Evolutionary conservation across 495 filamentous ascomycete species (phyloP), one percentile per base, ranked within the genome.

Genomic region (Rhizodiscina lignyota): DNA sequence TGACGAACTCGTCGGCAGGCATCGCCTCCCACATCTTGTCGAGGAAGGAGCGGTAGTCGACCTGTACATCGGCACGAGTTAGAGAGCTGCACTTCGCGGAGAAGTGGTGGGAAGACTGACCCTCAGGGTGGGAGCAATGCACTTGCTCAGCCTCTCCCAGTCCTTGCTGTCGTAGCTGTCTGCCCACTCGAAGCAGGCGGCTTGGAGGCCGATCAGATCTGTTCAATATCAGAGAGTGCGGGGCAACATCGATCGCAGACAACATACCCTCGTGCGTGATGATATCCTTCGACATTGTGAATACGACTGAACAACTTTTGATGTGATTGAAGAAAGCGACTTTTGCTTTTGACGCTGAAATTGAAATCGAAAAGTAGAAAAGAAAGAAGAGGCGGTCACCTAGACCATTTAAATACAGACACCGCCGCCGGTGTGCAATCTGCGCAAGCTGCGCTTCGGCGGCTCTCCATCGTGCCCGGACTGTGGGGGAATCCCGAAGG

Each of bases 121-220:
- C 20, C 63, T 65, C 33, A 83, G 56, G 1, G 69, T 77, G 4
- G 79, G 77, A 16, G 80, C 80, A 36, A 84, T 74, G 61, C 74
- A 80, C 39, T 67, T 68, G 22, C 61, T 53, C 18, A 86, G 67
- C 19, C 79, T 72, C 4, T 67, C 59, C 78, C 79, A 84, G 65
- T 86, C 74, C 65, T 74, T 86, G 47, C 63, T 67, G 58, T 85
- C 80, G 53, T 86, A 86, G 64, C 75, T 79, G 47, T 85, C 80
- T 0, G 74, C 79, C 80, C 80, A 86, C 42, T 84, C 76, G 53
- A 79, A 79, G 32, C 60, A 40, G 18, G 67, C 62, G 43, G 67
- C 58, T 23, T 47, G 59, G 21, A 61, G 45, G 24, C 62, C 68
- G 50, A 70, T 64, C 52, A 59, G 70, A 21, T 72, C 66, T 59